These are phyloP conservation scores for Tulasnella sp. DNA, from an alignment of 768 basidiomycete genomes.

Conservation along the genomic window DNA sequence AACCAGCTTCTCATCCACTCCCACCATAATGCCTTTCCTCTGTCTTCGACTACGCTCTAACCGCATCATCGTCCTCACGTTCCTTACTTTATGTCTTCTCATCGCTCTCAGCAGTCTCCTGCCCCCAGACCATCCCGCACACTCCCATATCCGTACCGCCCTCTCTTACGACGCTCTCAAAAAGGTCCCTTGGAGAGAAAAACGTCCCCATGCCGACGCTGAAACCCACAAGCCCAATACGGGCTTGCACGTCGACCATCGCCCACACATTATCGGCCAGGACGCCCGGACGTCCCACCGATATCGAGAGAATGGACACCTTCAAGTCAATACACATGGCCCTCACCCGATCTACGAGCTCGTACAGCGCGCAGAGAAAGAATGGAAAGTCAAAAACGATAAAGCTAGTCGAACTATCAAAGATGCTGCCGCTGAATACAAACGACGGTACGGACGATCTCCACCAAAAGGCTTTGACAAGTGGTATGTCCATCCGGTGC, in stretches of 20 bases:
- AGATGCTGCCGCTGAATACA: slow-evolving; percentile 32
- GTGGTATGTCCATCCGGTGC: slow-evolving; percentile 26
- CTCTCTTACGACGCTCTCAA: not conserved
- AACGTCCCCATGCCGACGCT: not conserved
- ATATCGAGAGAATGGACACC: slow-evolving; percentile 26
- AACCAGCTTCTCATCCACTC: not conserved
- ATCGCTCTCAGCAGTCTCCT: not conserved
- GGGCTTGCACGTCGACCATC: not conserved
- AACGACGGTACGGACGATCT: slow-evolving; percentile 26
- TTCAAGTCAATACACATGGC: slow-evolving; percentile 29
- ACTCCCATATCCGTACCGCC: not conserved
- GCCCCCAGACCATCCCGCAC: slow-evolving; percentile 9
- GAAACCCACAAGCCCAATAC: not conserved
- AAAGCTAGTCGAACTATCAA: slow-evolving; percentile 30
- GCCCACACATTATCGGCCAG: not conserved
- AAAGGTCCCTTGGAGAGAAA: not conserved
- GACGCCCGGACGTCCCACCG: slow-evolving; percentile 20
- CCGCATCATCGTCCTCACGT: not conserved
- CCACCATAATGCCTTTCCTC: not conserved
- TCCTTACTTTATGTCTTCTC: not conserved
- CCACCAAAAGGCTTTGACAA: slow-evolving; percentile 37
- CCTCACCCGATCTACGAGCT: slow-evolving; percentile 38
- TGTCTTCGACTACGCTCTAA: not conserved
- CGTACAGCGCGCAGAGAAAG: slow-evolving; percentile 28
- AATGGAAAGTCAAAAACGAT: slow-evolving; percentile 30